These are phyloP conservation scores for Pichia exigua DNA, from an alignment of 805 yeast species.

Conservation along the genomic window DNA sequence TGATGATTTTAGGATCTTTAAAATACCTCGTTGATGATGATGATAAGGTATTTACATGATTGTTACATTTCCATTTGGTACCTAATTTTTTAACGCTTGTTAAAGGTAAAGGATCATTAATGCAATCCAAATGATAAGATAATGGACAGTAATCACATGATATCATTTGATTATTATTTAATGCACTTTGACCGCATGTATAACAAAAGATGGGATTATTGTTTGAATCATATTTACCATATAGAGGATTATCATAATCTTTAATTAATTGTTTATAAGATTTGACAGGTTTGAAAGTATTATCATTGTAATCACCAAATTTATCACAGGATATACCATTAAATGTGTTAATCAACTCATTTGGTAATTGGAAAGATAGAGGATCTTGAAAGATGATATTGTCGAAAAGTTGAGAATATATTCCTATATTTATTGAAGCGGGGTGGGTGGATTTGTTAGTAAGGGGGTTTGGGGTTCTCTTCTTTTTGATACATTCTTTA, in stretches of 20 bases:
- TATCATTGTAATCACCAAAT: constrained; percentile 66
- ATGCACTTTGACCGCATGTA: constrained; percentile 57
- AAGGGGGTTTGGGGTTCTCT: too few relatives aligned
- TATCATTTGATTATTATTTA: constrained; percentile 45
- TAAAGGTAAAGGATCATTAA: constrained; percentile 59
- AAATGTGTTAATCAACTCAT: constrained; percentile 58
- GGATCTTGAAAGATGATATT: constrained; percentile 55
- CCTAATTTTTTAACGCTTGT: constrained; percentile 67
- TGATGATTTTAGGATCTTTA: constrained; percentile 44
- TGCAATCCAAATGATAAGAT: constrained; percentile 86
- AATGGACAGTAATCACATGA: constrained; percentile 79
- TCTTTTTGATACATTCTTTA: constrained; percentile 55
- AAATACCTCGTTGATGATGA: constrained; percentile 41
- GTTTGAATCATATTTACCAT: constrained; percentile 50
- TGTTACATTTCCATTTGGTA: constrained; percentile 85
- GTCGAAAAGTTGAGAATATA: constrained; percentile 50
- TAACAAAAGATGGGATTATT: constrained; percentile 69
- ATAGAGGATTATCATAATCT: constrained; percentile 49
- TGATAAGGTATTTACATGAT: constrained; percentile 51
- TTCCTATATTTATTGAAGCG: constrained; percentile 30
- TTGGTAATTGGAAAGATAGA: constrained; percentile 61
- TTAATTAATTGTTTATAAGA: constrained; percentile 36
- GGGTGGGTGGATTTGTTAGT: constrained; percentile 7
- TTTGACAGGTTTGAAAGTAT: constrained; percentile 44
- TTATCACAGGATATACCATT: constrained; percentile 61